A percentile compares a stretch with the other conserved stretches of the same genome.
These are phyloP conservation scores for Reutealis trisperma DNA, from an alignment of 345 rosid genomes.

Conservation along the genomic window DNA sequence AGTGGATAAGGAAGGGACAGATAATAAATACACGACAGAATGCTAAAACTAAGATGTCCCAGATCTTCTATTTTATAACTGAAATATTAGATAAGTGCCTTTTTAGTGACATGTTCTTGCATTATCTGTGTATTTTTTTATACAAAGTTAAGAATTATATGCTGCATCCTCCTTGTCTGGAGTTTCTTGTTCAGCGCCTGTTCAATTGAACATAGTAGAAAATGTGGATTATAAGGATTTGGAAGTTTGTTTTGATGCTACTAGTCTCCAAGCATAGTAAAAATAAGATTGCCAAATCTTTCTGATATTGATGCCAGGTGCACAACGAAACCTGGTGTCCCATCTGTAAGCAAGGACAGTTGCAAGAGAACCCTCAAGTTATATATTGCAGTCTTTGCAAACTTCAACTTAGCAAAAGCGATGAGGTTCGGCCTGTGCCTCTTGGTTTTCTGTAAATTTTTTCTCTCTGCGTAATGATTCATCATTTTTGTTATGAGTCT, in stretches of 20 bases:
- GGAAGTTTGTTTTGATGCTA: not conserved
- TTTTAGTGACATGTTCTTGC: not conserved
- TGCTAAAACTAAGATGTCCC: not conserved
- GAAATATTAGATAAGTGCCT: slow-evolving; percentile 2
- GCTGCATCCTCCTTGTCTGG: not conserved
- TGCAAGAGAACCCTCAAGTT: slow-evolving; percentile 56
- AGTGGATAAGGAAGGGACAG: not conserved
- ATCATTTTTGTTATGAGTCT: not conserved
- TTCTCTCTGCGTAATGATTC: not conserved
- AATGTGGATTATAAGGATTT: not conserved
- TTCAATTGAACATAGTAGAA: not conserved
- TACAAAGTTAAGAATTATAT: not conserved
- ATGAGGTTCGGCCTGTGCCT: slow-evolving; percentile 48
- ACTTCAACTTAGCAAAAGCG: slow-evolving; percentile 61
- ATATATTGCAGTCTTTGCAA: slow-evolving; percentile 68
- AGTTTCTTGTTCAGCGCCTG: not conserved
- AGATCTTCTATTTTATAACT: not conserved
- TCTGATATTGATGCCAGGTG: slow-evolving; percentile 41
- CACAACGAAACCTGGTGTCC: slow-evolving; percentile 79
- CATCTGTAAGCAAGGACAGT: slow-evolving; percentile 73
- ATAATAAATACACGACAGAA: not conserved
- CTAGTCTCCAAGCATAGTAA: not conserved
- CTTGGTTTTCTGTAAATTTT: not conserved
- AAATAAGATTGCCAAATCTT: slow-evolving; percentile 12
- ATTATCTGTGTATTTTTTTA: not conserved